These are phyloP conservation scores for Phallus indusiatus DNA, from an alignment of 768 basidiomycete species.

Conservation along the genomic window DNA sequence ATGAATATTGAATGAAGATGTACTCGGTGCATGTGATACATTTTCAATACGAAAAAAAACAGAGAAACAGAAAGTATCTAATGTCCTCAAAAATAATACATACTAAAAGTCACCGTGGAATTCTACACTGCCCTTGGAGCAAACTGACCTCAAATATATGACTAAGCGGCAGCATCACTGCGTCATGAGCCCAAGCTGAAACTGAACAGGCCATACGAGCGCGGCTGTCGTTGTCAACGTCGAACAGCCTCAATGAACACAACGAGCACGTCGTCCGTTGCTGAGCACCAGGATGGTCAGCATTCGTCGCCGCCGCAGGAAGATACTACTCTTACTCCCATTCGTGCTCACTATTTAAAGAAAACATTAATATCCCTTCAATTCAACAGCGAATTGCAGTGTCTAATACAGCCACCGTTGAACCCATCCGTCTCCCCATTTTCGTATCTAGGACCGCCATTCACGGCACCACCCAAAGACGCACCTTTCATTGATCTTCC, in stretches of 20 bases:
- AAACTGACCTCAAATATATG: not conserved
- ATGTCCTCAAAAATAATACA: too few species aligned
- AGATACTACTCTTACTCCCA: slow-evolving; percentile 52
- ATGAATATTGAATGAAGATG: too few species aligned
- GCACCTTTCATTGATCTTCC: slow-evolving; percentile 64
- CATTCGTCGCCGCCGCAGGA: not conserved
- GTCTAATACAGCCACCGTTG: slow-evolving; percentile 41
- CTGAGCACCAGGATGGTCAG: not conserved
- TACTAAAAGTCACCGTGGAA: too few species aligned
- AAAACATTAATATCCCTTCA: slow-evolving; percentile 87
- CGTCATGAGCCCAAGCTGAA: not conserved
- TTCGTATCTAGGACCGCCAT: slow-evolving; percentile 84
- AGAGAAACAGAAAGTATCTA: too few species aligned
- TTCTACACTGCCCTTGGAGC: too few species aligned
- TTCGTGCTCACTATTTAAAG: slow-evolving; percentile 97
- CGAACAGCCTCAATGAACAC: not conserved
- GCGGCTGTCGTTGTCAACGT: not conserved
- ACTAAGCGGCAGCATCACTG: not conserved
- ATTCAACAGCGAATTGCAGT: slow-evolving; percentile 68
- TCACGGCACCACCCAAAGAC: slow-evolving; percentile 58
- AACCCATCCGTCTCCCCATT: slow-evolving; percentile 50
- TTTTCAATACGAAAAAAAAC: too few species aligned
- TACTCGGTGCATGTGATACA: too few species aligned
- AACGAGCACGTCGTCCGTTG: too few species aligned
- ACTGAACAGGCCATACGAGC: not conserved